Evolutionary conservation across 805 yeast species (phyloP).

Genomic region (Myxozyma sirexii): DNA sequence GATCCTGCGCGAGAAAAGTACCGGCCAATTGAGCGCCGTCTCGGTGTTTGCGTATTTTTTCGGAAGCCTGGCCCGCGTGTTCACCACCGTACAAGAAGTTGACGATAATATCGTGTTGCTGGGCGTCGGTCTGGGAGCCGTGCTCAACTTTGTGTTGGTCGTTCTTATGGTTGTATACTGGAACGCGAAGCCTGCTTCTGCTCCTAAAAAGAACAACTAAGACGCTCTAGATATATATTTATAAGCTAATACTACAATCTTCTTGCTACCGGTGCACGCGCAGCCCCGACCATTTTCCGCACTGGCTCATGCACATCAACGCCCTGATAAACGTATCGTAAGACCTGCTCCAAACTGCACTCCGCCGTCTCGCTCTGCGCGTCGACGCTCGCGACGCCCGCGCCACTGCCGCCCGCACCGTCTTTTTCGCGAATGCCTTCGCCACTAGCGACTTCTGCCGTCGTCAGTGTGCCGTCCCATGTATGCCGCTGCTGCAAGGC

Average conservation of each 20-base stretch:
- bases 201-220: conserved; percentile 28
- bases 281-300: conserved; percentile 6
- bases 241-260: background rate
- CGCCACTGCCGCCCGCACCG: background rate
- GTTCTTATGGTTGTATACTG: conserved; percentile 45
- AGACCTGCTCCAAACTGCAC: conserved; percentile 24
- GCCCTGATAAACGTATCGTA: conserved; percentile 32
- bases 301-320: conserved; percentile 32
- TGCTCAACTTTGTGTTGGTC: conserved; percentile 44
- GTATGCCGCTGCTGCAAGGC: conserved; percentile 58
- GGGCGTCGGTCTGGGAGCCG: conserved; percentile 42
- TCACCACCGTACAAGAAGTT: conserved; percentile 46
- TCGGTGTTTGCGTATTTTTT: conserved; percentile 46
- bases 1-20: conserved; percentile 46
- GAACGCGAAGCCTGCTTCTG: conserved; percentile 15
- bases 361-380: conserved; percentile 9
- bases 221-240: background rate
- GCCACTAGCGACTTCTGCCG: conserved; percentile 45
- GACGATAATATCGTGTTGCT: conserved; percentile 43
- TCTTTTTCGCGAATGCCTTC: background rate
- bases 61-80: conserved; percentile 47
- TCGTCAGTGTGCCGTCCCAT: conserved; percentile 63
- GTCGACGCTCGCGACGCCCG: too few relatives aligned
- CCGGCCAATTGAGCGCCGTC: conserved; percentile 48
- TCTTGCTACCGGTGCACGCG: conserved; percentile 1